These are phyloP conservation scores for Beauveria medogensis DNA, from an alignment of 2,329 filamentous ascomycete species.

Conservation along the genomic window DNA sequence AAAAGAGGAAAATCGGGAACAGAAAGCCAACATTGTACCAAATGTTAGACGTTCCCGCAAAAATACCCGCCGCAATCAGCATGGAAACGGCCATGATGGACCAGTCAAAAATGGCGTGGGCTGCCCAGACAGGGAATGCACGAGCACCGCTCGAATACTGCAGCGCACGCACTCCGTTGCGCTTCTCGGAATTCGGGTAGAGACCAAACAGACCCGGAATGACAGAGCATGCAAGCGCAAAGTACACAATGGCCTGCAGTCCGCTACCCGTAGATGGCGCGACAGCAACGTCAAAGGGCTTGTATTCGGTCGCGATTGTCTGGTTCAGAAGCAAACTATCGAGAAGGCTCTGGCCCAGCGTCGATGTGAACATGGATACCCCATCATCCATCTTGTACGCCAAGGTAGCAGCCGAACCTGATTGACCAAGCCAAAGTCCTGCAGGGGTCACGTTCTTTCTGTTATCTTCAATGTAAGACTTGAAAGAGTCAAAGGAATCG, in stretches of 20 bases:
- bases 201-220: constrained; percentile 77
- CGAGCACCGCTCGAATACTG: constrained; percentile 84
- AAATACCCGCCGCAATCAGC: constrained; percentile 58
- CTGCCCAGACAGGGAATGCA: constrained; percentile 68
- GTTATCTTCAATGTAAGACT: constrained; percentile 50
- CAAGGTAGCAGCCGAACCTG: constrained; percentile 49
- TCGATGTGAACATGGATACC: constrained; percentile 36
- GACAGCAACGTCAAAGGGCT: constrained; percentile 64
- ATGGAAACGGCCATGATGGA: constrained; percentile 53
- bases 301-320: constrained; percentile 60
- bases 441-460: constrained; percentile 64
- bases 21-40: constrained; percentile 73
- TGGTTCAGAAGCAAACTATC: constrained; percentile 54
- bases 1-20: constrained; percentile 68
- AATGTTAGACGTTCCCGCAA: constrained; percentile 49
- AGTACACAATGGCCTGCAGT: constrained; percentile 69
- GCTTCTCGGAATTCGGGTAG: constrained; percentile 71
- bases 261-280: constrained; percentile 58
- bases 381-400: constrained; percentile 57
- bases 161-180: constrained; percentile 66
- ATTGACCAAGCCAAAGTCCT: constrained; percentile 64
- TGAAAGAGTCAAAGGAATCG: constrained; percentile 56
- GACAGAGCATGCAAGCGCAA: constrained; percentile 65
- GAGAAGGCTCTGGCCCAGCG: constrained; percentile 55
- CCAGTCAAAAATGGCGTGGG: constrained; percentile 72